Base-by-base conservation (phyloP, 768 basidiomycete species). In the Leccinellum albellum region DNA sequence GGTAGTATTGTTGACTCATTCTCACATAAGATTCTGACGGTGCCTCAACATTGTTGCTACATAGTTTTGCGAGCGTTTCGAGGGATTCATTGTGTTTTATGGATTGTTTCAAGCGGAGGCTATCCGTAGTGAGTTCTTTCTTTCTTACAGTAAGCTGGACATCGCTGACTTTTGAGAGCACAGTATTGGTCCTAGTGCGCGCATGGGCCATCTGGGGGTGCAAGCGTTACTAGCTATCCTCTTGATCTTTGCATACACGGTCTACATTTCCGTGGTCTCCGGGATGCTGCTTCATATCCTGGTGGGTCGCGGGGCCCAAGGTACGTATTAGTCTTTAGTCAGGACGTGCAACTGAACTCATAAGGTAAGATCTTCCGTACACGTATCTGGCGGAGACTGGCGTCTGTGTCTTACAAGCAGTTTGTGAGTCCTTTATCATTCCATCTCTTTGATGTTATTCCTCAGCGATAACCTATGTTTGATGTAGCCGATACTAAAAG, bases 131-230 rank as follows among this genome's bases (percentile, higher is more conserved):
- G 32, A 47, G 64, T 33, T 4, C 51, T 23, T 21, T 8, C 10
- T 20, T 40, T 2, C 5, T 26, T 14, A 6, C 3, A 14, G 1
- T 10, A 6, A 24, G 4, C 15, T 42, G 20, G 5, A 13, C 49
- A 2, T 20, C 5, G 12, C 24, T 54, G 23, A 49, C 3, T 10
- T n/a, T 17, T 9, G n/a, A 23, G 8, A 9, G 17, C 1, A 3
- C 6, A 66, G 64, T 57, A 12, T 47, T 63, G 26, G 53, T 66
- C 12, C 37, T 66, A 29, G 6, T 62, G 17, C 57, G 64, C 13
- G 64, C 53, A 2, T 59, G 64, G 60, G 61, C 60, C 6, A 55
- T 62, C 15, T 65, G 57, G 64, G 57, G 60, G 5, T 56, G 56
- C 23, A 21, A 23, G n/a, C 21, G 28, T 23, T 6, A 9, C 9